Evolutionary conservation across 331 rosid genomes (phyloP), one percentile per base, ranked within the genome.

Genomic region (Quercus tomentella): DNA sequence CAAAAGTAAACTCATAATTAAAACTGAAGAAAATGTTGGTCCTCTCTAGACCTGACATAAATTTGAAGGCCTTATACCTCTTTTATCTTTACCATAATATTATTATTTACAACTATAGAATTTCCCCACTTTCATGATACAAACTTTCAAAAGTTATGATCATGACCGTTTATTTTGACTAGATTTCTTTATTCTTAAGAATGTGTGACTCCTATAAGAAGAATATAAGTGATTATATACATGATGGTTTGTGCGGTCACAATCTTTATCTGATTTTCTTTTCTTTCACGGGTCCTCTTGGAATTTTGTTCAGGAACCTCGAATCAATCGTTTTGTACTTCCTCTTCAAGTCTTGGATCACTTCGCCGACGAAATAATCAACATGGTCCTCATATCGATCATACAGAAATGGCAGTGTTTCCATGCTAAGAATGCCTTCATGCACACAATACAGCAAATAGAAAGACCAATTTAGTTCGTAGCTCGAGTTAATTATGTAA

Each of bases 321-420:
- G 84, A 78, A 43, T 75, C 88, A 25, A 86, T 41, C 30, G 30
- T 77, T 73, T 75, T 74, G 65, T 89, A 92, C 33, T 84, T 83
- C 74, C 35, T 86, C 89, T 70, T 89, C 25, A 86, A 43, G 58
- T 88, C 88, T 75, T 67, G 56, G 28, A 70, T 26, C 18, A 75
- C n/a, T 26, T 61, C 79, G 4, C 80, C 81, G 11, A 82, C 86
- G 9, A 89, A 31, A 25, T 41, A 49, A 70, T 89, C 90, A 4
- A 86, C 84, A 0, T 91, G 91, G 67, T 84, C 88, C 82, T 89
- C 90, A 37, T 82, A 89, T 62, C 74, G 78, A 71, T 91, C 96
- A 23, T 91, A 91, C 63, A 84, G 79, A 87, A 84, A 70, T 67
- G 97, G 96, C 79, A 93, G 76, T 7, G 86, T 85, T 72, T 60